A percentile compares a stretch with the other conserved stretches of the same genome.
Evolutionary conservation across 2,329 filamentous ascomycete species (phyloP).

Genomic region (Hortaea sp.): DNA sequence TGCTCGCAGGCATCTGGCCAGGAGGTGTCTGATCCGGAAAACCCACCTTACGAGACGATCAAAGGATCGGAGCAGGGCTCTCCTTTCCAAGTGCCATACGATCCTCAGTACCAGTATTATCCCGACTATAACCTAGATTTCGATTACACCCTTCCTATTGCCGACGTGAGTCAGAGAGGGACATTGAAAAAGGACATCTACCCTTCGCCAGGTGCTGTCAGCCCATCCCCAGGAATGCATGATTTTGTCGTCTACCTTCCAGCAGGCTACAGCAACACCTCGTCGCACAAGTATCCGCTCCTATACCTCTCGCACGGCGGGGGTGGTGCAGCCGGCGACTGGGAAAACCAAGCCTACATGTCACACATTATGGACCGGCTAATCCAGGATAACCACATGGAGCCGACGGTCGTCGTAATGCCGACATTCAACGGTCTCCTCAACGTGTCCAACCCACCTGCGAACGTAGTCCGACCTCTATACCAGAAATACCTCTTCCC

Average conservation of each 20-base stretch:
- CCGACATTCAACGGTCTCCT: slow-evolving; percentile 4
- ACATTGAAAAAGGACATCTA: too few relatives aligned
- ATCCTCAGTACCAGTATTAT: too few relatives aligned
- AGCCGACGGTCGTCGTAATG: slow-evolving; percentile 2
- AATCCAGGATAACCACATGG: neutral
- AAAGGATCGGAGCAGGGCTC: too few relatives aligned
- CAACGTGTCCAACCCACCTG: neutral
- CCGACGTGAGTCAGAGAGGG: too few relatives aligned
- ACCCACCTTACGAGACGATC: too few relatives aligned
- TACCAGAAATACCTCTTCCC: slow-evolving; percentile 2
- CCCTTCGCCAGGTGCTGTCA: too few relatives aligned
- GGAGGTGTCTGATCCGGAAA: too few relatives aligned
- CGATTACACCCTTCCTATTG: too few relatives aligned
- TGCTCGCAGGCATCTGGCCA: too few relatives aligned
- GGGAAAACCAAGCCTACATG: slow-evolving; percentile 5
- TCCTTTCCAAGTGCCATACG: too few relatives aligned
- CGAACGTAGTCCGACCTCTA: neutral
- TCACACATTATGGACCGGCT: slow-evolving; percentile 4
- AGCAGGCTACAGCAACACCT: slow-evolving; percentile 1
- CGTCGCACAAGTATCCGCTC: neutral
- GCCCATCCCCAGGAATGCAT: neutral
- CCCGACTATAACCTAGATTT: too few relatives aligned
- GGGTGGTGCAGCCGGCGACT: slow-evolving; percentile 1
- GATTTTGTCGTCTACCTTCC: slow-evolving; percentile 2
- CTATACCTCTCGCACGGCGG: slow-evolving; percentile 4